Percentiles rank a stretch among this genome's conserved stretches.
These are phyloP conservation scores for Colletotrichum sp. DNA, from an alignment of 2,329 filamentous ascomycete genomes.

Conservation along the genomic window DNA sequence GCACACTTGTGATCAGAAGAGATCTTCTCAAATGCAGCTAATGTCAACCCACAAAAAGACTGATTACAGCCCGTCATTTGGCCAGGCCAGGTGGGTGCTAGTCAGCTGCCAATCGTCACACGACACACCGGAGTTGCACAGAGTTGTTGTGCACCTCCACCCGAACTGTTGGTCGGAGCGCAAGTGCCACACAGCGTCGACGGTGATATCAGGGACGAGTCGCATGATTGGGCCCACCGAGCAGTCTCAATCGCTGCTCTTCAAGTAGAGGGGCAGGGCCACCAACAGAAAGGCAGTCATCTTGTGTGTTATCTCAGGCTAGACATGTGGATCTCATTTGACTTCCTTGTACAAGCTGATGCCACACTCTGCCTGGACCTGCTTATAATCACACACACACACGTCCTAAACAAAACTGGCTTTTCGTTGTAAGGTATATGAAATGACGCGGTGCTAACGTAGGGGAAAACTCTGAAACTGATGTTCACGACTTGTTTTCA, in stretches of 20 bases:
- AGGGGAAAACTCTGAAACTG: not conserved
- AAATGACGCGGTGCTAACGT: not conserved
- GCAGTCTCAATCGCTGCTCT: not conserved
- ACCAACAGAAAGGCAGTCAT: not conserved
- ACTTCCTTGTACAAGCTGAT: not conserved
- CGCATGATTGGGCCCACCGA: not conserved
- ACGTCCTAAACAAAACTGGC: not conserved
- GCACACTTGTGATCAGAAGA: not conserved
- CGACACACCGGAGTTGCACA: not conserved
- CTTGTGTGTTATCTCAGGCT: not conserved
- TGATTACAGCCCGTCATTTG: not conserved
- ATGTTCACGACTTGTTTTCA: not conserved
- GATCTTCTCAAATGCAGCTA: not conserved
- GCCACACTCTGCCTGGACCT: not conserved
- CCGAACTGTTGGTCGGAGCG: not conserved
- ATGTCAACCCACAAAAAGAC: accelerated
- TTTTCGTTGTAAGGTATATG: not conserved
- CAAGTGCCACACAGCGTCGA: not conserved
- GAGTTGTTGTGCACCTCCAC: not conserved
- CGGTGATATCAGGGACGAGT: not conserved
- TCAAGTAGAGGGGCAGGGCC: accelerated
- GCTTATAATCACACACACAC: not conserved
- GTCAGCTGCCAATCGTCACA: not conserved
- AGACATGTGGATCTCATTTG: not conserved
- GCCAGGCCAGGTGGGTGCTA: too few species aligned